A percentile compares a stretch with the other conserved stretches of the same genome.
These are phyloP conservation scores for Amauroascus niger DNA, from an alignment of 2,329 filamentous ascomycete species.

Conservation along the genomic window DNA sequence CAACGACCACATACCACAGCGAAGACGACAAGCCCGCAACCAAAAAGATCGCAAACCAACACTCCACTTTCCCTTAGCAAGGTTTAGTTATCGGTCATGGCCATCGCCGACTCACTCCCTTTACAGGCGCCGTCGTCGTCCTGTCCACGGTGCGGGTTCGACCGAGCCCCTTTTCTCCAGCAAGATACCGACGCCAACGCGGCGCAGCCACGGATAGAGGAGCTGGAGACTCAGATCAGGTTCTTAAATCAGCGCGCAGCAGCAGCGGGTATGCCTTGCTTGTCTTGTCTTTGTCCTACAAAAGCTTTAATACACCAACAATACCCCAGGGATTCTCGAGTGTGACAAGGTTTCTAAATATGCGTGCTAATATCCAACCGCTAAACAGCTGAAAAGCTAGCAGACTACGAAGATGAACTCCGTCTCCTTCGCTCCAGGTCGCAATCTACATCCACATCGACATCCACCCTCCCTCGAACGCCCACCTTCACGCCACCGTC, in stretches of 20 bases:
- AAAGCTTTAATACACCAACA: too few relatives aligned
- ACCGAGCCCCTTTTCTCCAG: conserved; percentile 18
- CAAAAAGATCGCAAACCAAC: not conserved
- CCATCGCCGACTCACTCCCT: conserved; percentile 1
- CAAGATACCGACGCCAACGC: conserved; percentile 21
- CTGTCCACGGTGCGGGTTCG: conserved; percentile 34
- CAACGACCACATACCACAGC: not conserved
- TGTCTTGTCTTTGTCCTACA: not conserved
- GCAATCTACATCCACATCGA: conserved; percentile 21
- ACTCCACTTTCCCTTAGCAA: not conserved
- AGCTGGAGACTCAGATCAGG: conserved; percentile 48
- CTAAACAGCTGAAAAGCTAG: conserved; percentile 45
- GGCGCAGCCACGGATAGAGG: conserved; percentile 37
- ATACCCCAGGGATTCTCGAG: too few relatives aligned
- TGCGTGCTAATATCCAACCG: conserved; percentile 5
- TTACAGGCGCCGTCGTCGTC: too few relatives aligned
- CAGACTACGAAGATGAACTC: conserved; percentile 55
- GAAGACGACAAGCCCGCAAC: not conserved
- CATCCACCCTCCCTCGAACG: conserved; percentile 21
- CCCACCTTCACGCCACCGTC: conserved; percentile 23
- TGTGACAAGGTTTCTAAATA: too few relatives aligned
- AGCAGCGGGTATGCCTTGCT: conserved; percentile 39
- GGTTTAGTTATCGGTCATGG: conserved; percentile 1
- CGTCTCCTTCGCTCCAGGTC: conserved; percentile 38
- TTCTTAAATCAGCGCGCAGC: conserved; percentile 45